A percentile compares a stretch with the other conserved stretches of the same genome.
Conservation (phyloP, 768 basidiomycete genomes). For the Pisolithus orientalis region DNA sequence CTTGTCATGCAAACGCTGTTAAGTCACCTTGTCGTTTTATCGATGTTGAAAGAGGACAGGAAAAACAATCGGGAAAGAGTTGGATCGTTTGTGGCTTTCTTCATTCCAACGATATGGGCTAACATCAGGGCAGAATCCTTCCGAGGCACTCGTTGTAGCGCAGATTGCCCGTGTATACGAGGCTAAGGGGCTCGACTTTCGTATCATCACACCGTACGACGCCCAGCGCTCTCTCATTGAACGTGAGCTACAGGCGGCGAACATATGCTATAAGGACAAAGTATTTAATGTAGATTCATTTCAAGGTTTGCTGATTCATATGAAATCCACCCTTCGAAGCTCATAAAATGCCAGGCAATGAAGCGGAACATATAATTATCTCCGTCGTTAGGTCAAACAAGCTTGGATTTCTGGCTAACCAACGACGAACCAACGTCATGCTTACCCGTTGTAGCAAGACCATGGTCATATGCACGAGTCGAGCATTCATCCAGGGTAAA, state of each 20-base stretch:
- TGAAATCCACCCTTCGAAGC: too few species aligned
- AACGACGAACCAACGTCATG: too few species aligned
- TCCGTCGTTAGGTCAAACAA: too few species aligned
- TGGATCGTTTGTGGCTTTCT: neutral
- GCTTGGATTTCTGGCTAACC: too few species aligned
- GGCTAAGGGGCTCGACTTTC: slow-evolving; percentile 27
- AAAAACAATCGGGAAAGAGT: slow-evolving; percentile 5
- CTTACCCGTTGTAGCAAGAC: too few species aligned
- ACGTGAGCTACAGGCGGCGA: slow-evolving; percentile 37
- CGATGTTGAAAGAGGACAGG: slow-evolving; percentile 30
- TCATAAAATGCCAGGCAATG: slow-evolving; percentile 47
- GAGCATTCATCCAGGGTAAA: neutral
- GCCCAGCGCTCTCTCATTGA: slow-evolving; percentile 56
- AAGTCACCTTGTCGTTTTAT: slow-evolving; percentile 31
- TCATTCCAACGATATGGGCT: neutral
- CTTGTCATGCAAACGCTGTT: slow-evolving; percentile 41
- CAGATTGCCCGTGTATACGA: too few species aligned
- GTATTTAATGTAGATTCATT: slow-evolving; percentile 47
- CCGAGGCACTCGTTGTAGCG: too few species aligned
- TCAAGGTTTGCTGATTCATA: slow-evolving; percentile 48
- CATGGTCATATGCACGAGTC: too few species aligned
- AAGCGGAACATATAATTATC: too few species aligned
- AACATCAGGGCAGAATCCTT: too few species aligned
- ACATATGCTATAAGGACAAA: slow-evolving; percentile 54
- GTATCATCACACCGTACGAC: slow-evolving; percentile 48